phyloP scores from a whole-genome alignment of 345 rosid genomes.

The Eucalyptus erythrocorys region DNA sequence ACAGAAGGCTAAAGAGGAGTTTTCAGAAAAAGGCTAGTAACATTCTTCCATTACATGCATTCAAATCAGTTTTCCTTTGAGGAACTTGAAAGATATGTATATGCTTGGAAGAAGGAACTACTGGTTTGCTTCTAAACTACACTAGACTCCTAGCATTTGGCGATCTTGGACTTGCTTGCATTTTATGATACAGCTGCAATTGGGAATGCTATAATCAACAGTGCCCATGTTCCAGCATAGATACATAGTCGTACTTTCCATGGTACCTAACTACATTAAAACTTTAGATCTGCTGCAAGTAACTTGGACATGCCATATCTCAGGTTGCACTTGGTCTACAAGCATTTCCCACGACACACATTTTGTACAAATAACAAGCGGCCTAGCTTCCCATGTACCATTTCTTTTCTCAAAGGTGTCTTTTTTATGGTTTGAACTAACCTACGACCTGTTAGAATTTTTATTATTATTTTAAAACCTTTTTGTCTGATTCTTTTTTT shows the following conservation, averaged over 20 bases:
- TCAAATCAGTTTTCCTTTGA: neutral
- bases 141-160: neutral
- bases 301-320: neutral
- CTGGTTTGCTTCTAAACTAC: neutral
- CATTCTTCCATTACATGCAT: neutral
- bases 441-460: neutral
- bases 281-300: neutral
- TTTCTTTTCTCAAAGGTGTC: neutral
- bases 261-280: neutral
- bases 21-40: slow-evolving; percentile 63
- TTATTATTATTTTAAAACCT: neutral
- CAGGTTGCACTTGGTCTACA: neutral
- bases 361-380: neutral
- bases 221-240: neutral
- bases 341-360: neutral
- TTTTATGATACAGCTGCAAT: neutral
- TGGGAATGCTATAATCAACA: neutral
- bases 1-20: slow-evolving; percentile 88
- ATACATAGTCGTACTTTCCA: neutral
- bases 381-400: neutral
- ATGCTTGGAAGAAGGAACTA: neutral
- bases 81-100: neutral
- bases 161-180: neutral
- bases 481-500: neutral
- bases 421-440: neutral